Conservation (phyloP, 495 filamentous ascomycete species). For the Penicillium angulare region DNA sequence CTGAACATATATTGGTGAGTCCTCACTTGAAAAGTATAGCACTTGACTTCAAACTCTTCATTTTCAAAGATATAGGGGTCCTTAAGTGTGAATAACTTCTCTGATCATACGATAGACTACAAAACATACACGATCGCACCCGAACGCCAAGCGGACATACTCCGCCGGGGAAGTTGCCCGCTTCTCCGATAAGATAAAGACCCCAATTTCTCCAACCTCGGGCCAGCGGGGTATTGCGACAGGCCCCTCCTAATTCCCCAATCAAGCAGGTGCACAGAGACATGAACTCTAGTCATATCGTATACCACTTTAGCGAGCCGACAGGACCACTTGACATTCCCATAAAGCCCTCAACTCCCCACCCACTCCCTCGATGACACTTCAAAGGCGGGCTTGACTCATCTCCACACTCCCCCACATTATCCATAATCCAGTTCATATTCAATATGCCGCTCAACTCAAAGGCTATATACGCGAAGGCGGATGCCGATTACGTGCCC, state of each 20-base stretch:
- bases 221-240: conserved; percentile 1
- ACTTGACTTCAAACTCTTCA: too few species aligned
- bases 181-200: conserved; percentile 5
- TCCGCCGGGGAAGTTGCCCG: not conserved
- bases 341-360: not conserved
- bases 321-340: not conserved
- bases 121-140: too few species aligned
- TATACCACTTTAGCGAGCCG: not conserved
- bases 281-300: not conserved
- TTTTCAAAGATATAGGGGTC: too few species aligned
- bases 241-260: not conserved
- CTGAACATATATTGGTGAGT: too few species aligned
- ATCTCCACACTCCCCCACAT: not conserved
- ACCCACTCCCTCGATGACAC: not conserved
- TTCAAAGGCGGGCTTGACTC: not conserved
- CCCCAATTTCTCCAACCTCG: conserved; percentile 4
- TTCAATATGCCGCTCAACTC: conserved; percentile 56
- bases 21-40: too few species aligned
- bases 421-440: not conserved
- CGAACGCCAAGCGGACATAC: too few species aligned
- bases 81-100: too few species aligned
- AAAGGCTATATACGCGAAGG: conserved; percentile 60
- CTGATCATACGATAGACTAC: too few species aligned
- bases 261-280: conserved; percentile 1
- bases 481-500: conserved; percentile 56